Base-by-base conservation (phyloP, 1,284 basidiomycete species). In the Cronartium quercuum region DNA sequence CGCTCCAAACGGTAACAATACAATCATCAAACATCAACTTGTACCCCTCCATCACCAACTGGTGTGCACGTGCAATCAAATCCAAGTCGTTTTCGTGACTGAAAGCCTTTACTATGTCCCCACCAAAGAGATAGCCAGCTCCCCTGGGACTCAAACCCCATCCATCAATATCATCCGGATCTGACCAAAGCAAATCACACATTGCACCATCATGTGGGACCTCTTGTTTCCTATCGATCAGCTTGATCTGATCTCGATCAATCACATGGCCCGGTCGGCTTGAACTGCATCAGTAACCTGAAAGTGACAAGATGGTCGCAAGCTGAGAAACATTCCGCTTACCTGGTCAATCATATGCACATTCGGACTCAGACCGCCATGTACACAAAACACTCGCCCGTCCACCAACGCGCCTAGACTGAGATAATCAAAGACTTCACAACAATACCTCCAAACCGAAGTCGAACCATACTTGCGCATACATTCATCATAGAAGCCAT, bases 181-280 rank as follows among this genome's bases (percentile, higher is more conserved):
- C 95, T 73, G 94, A 97, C 95, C 95, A 98, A 24, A 98, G 85
- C 6, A 98, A 84, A 83, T 98, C 96, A 81, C 95, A 98, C 94
- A 98, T 98, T 7, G 94, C 89, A 9, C 96, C 95, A 81, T 98
- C 95, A 82, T 98, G 96, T n/a, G 95, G 95, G 12, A 98, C 96
- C 82, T 98, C 95, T 83, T 98, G 94, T 83, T 96, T 94, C 41
- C 95, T 84, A 84, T 98, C 95, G 78, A 98, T 95, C 55, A 89
- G 87, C 61, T 95, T 90, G 80, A 98, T 98, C 92, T 97, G 7
- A 24, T 13, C 24, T 6, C n/a, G n/a, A n/a, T n/a, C n/a, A n/a
- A 47, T 18, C 62, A 37, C 12, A 35, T 38, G 37, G 21, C 5
- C 6, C 7, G 34, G 57, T 34, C 35, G 38, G 35, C 63, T 40